Conservation (phyloP, 371 early-diverging fungal genomes). For the Umbelopsis sp. region DNA sequence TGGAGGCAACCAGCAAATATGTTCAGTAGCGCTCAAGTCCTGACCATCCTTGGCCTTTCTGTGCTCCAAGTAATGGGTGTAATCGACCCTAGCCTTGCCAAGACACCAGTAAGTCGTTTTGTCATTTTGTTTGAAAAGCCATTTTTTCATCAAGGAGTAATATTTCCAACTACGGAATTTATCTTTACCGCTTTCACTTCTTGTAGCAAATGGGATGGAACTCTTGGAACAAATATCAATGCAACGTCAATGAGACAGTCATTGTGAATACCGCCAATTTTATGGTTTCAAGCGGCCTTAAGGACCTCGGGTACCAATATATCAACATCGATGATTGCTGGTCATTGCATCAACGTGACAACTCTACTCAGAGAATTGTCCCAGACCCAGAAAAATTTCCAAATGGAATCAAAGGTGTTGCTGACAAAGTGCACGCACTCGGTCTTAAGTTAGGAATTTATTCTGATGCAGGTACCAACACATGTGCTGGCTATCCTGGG, state of each 20-base stretch:
- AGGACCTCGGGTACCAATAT: conserved; percentile 35
- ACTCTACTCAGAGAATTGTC: conserved; percentile 33
- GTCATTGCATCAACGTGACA: conserved; percentile 31
- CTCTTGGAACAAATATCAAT: conserved; percentile 33
- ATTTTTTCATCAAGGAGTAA: too few species aligned
- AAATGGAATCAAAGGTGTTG: conserved; percentile 36
- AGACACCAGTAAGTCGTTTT: conserved; percentile 1
- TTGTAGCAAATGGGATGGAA: conserved; percentile 15
- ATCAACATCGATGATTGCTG: conserved; percentile 55
- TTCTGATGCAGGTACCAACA: conserved; percentile 29
- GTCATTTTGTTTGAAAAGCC: not conserved
- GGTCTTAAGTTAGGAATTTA: conserved; percentile 39
- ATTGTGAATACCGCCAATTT: conserved; percentile 34
- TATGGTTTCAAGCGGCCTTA: conserved; percentile 26
- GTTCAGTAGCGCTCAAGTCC: not conserved
- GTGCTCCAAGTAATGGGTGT: conserved; percentile 2
- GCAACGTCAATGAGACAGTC: conserved; percentile 38
- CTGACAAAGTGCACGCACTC: conserved; percentile 34
- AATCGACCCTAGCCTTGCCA: conserved; percentile 12
- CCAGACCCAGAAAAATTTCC: conserved; percentile 40
- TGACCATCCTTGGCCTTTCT: conserved; percentile 11
- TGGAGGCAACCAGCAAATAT: not conserved
- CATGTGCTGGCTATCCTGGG: conserved; percentile 24
- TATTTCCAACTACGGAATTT: not conserved
- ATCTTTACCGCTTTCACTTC: not conserved